These are phyloP conservation scores for Phaeosphaeriaceae sp. DNA, from an alignment of 2,329 filamentous ascomycete genomes.

Conservation along the genomic window DNA sequence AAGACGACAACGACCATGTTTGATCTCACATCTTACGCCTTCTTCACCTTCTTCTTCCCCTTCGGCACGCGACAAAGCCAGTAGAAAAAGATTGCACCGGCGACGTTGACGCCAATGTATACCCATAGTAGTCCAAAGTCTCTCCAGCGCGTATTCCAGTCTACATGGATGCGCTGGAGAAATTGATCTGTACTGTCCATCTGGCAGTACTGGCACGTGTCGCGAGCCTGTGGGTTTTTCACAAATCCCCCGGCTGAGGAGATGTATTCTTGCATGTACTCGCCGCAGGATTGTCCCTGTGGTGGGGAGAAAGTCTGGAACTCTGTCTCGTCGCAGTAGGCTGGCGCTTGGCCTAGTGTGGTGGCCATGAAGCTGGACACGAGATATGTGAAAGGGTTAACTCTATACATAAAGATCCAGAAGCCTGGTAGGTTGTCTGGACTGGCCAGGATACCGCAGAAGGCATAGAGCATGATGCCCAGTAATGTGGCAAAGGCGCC, in stretches of 20 bases:
- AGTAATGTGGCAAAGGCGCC: slow-evolving; percentile 67
- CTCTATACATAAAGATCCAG: slow-evolving; percentile 80
- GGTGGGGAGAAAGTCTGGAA: slow-evolving; percentile 50
- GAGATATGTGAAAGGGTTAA: slow-evolving; percentile 70
- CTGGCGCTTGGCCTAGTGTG: slow-evolving; percentile 54
- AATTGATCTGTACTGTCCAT: slow-evolving; percentile 57
- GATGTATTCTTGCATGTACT: slow-evolving; percentile 57
- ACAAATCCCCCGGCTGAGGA: slow-evolving; percentile 50
- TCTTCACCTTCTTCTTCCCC: slow-evolving; percentile 51
- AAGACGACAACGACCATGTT: background rate
- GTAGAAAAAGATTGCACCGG: slow-evolving; percentile 58
- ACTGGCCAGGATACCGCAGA: slow-evolving; percentile 65
- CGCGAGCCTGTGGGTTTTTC: slow-evolving; percentile 48
- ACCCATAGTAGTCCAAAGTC: slow-evolving; percentile 61
- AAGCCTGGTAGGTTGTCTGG: slow-evolving; percentile 68
- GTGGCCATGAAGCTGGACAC: slow-evolving; percentile 65
- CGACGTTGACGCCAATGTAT: slow-evolving; percentile 59
- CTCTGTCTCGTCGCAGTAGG: slow-evolving; percentile 57
- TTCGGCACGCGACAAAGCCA: slow-evolving; percentile 61
- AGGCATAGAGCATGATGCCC: slow-evolving; percentile 56
- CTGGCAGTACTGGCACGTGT: slow-evolving; percentile 57
- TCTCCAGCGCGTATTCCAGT: slow-evolving; percentile 65
- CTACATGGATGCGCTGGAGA: slow-evolving; percentile 49
- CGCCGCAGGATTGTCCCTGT: slow-evolving; percentile 45
- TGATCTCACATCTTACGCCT: background rate